Evolutionary conservation across 805 yeast genomes (phyloP), one percentile per base, ranked within the genome.

Genomic region (Monosporozyma aerobia): DNA sequence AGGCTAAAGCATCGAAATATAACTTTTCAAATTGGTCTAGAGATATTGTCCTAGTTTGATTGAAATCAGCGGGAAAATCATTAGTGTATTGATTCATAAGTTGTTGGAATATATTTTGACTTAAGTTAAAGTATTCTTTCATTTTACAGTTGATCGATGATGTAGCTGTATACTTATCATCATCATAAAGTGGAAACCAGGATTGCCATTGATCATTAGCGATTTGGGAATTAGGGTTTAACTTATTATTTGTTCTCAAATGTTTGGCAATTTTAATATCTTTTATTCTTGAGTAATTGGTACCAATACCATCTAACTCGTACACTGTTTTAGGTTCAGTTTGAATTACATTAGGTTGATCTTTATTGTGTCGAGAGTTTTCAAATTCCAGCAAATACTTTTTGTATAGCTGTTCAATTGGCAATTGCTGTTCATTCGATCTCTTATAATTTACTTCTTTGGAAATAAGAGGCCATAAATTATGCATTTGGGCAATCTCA

Each of bases 391-490:
- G 54, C 32, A 80, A 56, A 16, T 76, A 43, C 30, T 43, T n/a
- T 69, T 54, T 77, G 75, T 54, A 75, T 73, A 60, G 83, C 83
- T 0, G 85, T 78, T 1, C 79, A 67, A 60, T 83, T 80, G 55
- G 86, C 69, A 1, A 89, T 77, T 14, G 89, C 78, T 13, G 88
- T 81, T 46, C 82, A 78, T 83, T 82, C 50, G 82, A 81, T 58
- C 81, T 77, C 2, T 88, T 89, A 33, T 82, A 85, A 0, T 95
- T 95, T 49, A 88, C 69, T 59, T 87, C 95, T 51, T 90, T 73
- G 13, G 92, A 92, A 9, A 88, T 77, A 61, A 85, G 89, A 1
- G 89, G 89, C 96, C 96, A 88, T 47, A 80, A 72, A 60, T 85
- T 85, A 52, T 77, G 77, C 52, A 75, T 67, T 47, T 85, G 78